A percentile compares a stretch with the other conserved stretches of the same genome.
Evolutionary conservation across 2,329 filamentous ascomycete genomes (phyloP).

Genomic region (Cordyceps pruinosa): DNA sequence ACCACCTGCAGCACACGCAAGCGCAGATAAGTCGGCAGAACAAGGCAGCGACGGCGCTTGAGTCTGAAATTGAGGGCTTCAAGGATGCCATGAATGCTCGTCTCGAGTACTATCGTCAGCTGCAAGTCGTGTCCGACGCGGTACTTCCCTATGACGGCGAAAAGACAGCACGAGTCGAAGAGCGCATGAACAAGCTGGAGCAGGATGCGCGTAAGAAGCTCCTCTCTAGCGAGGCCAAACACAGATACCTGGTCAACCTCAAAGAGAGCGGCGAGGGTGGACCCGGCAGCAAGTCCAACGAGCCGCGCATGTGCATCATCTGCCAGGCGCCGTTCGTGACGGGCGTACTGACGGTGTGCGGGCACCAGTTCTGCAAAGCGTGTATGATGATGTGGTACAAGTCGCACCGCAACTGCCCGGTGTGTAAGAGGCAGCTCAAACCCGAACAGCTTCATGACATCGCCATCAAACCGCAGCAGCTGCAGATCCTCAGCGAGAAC

Average conservation of each 20-base stretch:
- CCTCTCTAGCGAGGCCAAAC: conserved; percentile 60
- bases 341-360: conserved; percentile 81
- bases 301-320: conserved; percentile 73
- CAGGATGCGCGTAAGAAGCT: conserved; percentile 50
- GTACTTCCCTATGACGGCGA: conserved; percentile 67
- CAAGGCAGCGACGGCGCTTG: conserved; percentile 42
- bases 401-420: conserved; percentile 68
- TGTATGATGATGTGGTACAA: conserved; percentile 77
- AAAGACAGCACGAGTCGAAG: conserved; percentile 43
- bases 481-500: conserved; percentile 52
- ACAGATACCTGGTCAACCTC: conserved; percentile 59
- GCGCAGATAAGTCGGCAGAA: conserved; percentile 43
- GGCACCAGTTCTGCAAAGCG: conserved; percentile 85
- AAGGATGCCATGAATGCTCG: conserved; percentile 75
- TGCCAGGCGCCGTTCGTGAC: conserved; percentile 70
- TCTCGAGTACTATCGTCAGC: conserved; percentile 81
- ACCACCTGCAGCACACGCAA: conserved; percentile 56
- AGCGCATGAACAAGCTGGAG: conserved; percentile 24
- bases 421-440: conserved; percentile 68
- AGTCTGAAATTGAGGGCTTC: conserved; percentile 70
- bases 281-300: conserved; percentile 45
- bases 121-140: conserved; percentile 85
- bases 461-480: conserved; percentile 67
- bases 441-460: conserved; percentile 74
- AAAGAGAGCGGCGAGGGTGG: conserved; percentile 41